Evolutionary conservation across 176 grass and related monocot genomes (phyloP), one percentile per base, ranked within the genome.

Genomic region (Oryza nivara): DNA sequence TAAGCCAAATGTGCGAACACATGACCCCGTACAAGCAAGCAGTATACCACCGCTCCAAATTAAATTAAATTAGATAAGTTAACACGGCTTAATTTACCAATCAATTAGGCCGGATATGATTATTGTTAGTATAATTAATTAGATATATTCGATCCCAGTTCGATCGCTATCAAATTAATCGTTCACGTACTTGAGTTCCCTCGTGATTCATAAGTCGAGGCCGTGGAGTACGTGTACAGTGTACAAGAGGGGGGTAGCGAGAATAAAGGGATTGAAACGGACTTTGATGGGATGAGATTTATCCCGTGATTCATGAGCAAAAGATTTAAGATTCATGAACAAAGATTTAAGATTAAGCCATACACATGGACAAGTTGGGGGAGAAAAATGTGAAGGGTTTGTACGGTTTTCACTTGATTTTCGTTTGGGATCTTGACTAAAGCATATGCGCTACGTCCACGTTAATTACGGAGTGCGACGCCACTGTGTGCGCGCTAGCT

Each of bases 271-370:
- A 23, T 9, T 35, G 76, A 65, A 19, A 40, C 40, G 28, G 70
- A 32, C 40, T 30, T 46, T 85, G 77, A 89, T 40, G 76, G 0
- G 0, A 7, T 6, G 44, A 40, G 65, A 64, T 19, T 56, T 52
- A 17, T 52, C 87, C 17, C 77, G 71, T 85, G 87, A 85, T 61
- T 14, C 35, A 6, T 70, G 23, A 30, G 73, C 16, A 45, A 80
- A 80, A 7, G 49, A 51, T 10, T 10, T 0, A 23, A 23, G 23
- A 23, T 23, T 23, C 23, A 23, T 23, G 23, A 23, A 0, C 23
- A 23, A 23, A 23, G 23, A 23, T 23, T 10, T 73, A 80, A 7
- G 49, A 51, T 10, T 10, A 11, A 32, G 14, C 14, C 22, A 23
- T 63, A 43, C 77, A 25, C 69, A 43, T 1, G 72, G 65, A 60